A percentile compares a stretch with the other conserved stretches of the same genome.
Conservation (phyloP, 2,329 filamentous ascomycete species). For the Botrytis deweyae region DNA sequence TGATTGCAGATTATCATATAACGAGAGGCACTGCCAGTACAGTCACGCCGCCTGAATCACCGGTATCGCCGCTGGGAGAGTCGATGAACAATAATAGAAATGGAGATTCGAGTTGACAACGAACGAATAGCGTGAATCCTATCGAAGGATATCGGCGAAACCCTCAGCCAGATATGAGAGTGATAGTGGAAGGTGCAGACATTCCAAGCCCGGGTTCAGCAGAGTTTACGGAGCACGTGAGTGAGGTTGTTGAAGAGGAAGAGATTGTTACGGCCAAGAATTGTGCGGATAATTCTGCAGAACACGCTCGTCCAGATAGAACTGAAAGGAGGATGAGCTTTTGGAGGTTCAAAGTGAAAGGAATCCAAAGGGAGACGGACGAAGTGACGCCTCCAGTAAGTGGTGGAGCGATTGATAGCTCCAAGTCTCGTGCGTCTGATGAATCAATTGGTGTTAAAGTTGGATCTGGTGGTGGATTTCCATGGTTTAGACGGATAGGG, state of each 20-base stretch:
- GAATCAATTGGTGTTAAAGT: neutral
- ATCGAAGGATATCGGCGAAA: neutral
- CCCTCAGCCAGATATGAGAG: neutral
- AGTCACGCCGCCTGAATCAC: neutral
- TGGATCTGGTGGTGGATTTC: neutral
- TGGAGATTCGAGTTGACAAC: neutral
- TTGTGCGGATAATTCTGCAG: neutral
- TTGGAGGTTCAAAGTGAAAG: neutral
- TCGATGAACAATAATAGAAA: too few relatives aligned
- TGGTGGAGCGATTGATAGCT: neutral
- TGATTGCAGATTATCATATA: neutral
- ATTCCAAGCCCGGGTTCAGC: neutral
- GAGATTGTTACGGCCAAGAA: neutral
- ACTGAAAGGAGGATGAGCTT: neutral
- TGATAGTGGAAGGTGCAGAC: neutral
- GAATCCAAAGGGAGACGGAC: neutral
- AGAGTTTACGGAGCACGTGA: neutral
- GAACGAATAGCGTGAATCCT: neutral
- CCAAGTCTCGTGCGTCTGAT: neutral
- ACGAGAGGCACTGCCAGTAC: neutral
- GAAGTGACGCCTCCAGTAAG: neutral
- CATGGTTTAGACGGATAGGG: neutral
- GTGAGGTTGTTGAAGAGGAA: neutral
- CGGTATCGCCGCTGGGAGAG: neutral
- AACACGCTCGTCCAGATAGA: neutral